Evolutionary conservation across 495 filamentous ascomycete genomes (phyloP), one percentile per base, ranked within the genome.

Genomic region (Cladorrhinum samala): DNA sequence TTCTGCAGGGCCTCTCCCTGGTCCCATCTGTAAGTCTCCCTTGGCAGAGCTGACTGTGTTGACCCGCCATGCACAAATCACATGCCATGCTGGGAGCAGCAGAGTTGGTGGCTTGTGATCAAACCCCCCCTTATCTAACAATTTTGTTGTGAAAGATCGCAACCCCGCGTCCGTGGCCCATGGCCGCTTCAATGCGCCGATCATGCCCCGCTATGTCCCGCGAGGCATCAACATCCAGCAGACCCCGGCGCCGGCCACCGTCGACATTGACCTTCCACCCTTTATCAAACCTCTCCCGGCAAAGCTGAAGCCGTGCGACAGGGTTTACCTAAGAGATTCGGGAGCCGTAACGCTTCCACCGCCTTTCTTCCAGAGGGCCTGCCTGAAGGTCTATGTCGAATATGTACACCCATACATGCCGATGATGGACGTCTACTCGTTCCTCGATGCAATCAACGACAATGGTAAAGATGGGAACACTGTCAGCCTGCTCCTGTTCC

Each of bases 401-500:
- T 93, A 83, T 67, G 89, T 93, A 6, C 84, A 95, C 61, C 88
- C 89, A 4, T 92, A 86, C 66, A 92, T 93, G 88, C 89, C 89
- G n/a, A 72, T 92, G 21, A 60, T 95, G 45, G 87, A 95, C 55
- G 67, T 89, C 53, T 79, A 85, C 53, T 80, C 88, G 38, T 89
- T 92, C 63, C 63, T 93, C 21, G 67, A 74, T 55, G 81, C 79
- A 40, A 77, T 91, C 50, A 79, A 82, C 36, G 71, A 76, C 50
- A 77, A 78, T 44, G 83, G 88, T 63, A 86, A 84, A 18, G 73
- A 75, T 19, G 74, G 79, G 49, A 86, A 84, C 25, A 82, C 75
- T 60, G 67, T 87, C 59, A 92, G 89, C 68, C 68, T 95, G 55
- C 76, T 94, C 50, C 71, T 91, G 7, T 90, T 89, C 66, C 86